phyloP scores from a whole-genome alignment of 176 grass and related monocot species.

The Zizania latifolia region DNA sequence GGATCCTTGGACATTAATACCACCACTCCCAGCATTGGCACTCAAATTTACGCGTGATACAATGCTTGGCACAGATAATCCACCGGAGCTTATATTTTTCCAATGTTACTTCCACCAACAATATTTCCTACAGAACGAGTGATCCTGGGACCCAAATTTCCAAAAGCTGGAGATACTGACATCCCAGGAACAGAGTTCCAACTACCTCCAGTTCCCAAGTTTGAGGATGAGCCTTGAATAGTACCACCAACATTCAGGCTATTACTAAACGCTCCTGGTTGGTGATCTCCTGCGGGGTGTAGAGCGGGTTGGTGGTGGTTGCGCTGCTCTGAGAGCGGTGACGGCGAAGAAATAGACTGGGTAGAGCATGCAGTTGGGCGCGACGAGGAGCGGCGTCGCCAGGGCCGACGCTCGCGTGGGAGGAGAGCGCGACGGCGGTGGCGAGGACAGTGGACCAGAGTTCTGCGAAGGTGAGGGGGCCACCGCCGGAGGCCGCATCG shows the following conservation, averaged over 20 bases:
- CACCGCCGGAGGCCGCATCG: constrained; percentile 51
- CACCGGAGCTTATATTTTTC: constrained; percentile 86
- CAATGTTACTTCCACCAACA: constrained; percentile 65
- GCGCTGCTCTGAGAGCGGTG: constrained; percentile 53
- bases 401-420: constrained; percentile 37
- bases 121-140: constrained; percentile 70
- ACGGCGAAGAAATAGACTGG: constrained; percentile 69
- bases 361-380: constrained; percentile 73
- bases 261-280: constrained; percentile 86
- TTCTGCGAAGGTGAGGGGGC: constrained; percentile 44
- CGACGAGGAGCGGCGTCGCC: constrained; percentile 63
- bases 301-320: constrained; percentile 78
- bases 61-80: constrained; percentile 57
- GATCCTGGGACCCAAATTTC: constrained; percentile 68
- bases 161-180: constrained; percentile 64
- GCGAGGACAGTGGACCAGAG: constrained; percentile 43
- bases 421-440: constrained; percentile 45
- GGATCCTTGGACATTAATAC: constrained; percentile 71
- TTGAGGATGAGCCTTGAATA: constrained; percentile 77
- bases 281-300: constrained; percentile 57
- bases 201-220: constrained; percentile 52
- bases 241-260: constrained; percentile 72
- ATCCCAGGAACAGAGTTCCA: constrained; percentile 79
- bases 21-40: constrained; percentile 56
- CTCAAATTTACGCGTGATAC: constrained; percentile 65